phyloP scores from a whole-genome alignment of 352 stramenopile genomes.

The Pythium volutum region DNA sequence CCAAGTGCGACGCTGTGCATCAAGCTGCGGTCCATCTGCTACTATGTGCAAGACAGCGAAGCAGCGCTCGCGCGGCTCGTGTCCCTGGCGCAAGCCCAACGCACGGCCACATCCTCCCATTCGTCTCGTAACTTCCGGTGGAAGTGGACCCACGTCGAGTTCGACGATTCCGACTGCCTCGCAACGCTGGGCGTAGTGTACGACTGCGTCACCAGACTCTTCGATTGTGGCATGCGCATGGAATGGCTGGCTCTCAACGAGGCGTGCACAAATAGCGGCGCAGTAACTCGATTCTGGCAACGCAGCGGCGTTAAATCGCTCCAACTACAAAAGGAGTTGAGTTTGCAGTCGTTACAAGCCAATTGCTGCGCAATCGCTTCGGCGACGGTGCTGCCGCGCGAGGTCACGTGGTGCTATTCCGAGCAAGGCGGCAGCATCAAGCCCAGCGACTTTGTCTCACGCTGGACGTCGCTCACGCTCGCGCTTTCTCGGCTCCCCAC shows the following conservation, averaged over 20 bases:
- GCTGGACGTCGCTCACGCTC: conserved; percentile 1
- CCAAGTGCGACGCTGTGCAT: neutral
- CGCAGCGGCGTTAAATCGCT: neutral
- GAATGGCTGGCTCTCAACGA: neutral
- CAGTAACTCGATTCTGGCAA: neutral
- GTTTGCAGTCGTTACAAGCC: neutral
- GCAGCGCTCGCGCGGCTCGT: conserved; percentile 2
- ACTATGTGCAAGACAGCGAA: neutral
- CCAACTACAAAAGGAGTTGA: neutral
- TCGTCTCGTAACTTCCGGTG: too few relatives aligned
- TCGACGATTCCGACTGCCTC: neutral
- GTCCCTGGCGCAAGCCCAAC: neutral
- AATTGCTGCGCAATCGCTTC: neutral
- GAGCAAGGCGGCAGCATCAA: too few relatives aligned
- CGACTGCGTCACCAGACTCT: neutral
- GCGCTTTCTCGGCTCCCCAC: neutral
- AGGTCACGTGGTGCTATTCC: neutral
- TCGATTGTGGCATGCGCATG: neutral
- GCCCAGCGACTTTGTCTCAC: neutral
- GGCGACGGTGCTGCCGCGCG: neutral
- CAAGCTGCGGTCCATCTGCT: too few relatives aligned
- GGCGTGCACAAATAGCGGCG: neutral
- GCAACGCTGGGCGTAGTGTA: neutral
- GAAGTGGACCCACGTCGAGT: neutral
- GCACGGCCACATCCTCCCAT: too few relatives aligned